These are phyloP conservation scores for Crithidia mellificae DNA, from an alignment of 208 protist species.

Conservation along the genomic window DNA sequence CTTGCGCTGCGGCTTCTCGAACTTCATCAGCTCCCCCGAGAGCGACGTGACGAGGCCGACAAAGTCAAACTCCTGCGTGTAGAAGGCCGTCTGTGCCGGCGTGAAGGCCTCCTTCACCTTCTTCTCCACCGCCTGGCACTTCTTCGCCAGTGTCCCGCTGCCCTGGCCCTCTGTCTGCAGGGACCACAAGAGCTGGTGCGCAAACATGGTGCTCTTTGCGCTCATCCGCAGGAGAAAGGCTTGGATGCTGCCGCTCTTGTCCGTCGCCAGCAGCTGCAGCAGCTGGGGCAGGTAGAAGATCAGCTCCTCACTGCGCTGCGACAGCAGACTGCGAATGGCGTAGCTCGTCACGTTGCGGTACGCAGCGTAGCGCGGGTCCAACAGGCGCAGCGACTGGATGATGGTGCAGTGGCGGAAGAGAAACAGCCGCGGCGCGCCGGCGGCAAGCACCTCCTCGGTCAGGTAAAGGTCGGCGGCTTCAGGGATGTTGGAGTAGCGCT, in stretches of 20 bases:
- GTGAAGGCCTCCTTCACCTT: constrained; percentile 48
- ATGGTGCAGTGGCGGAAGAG: constrained; percentile 71
- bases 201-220: constrained; percentile 71
- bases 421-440: constrained; percentile 61
- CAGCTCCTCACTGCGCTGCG: constrained; percentile 70
- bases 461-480: constrained; percentile 78
- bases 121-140: constrained; percentile 44
- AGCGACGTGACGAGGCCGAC: constrained; percentile 72
- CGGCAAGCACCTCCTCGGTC: constrained; percentile 57
- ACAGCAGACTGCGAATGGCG: constrained; percentile 80
- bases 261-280: constrained; percentile 74
- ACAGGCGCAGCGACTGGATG: constrained; percentile 70
- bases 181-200: constrained; percentile 87
- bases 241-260: constrained; percentile 57
- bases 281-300: constrained; percentile 93
- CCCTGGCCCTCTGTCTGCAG: constrained; percentile 77
- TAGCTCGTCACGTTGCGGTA: constrained; percentile 61
- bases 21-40: constrained; percentile 78
- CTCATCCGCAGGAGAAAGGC: constrained; percentile 61
- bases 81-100: constrained; percentile 51
- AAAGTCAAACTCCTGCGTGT: constrained; percentile 78
- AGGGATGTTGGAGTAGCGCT: constrained; percentile 53
- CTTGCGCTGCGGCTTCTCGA: constrained; percentile 81
- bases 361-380: constrained; percentile 52
- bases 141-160: constrained; percentile 39